A percentile compares a stretch with the other conserved stretches of the same genome.
These are phyloP conservation scores for Cutaneotrichosporon mucoides DNA, from an alignment of 1,284 basidiomycete species.

Conservation along the genomic window DNA sequence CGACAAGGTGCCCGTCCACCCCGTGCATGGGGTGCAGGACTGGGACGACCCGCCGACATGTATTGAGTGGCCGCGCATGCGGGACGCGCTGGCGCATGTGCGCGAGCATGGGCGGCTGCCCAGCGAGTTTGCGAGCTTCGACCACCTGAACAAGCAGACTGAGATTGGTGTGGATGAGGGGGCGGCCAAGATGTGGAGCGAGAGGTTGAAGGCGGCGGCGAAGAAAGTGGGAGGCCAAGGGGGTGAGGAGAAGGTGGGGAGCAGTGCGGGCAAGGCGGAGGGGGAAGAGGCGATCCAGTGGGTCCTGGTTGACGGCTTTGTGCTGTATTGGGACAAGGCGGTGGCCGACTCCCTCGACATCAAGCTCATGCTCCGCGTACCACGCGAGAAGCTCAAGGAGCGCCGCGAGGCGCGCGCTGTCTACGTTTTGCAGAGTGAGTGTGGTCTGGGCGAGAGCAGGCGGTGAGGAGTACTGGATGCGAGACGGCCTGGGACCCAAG, in stretches of 20 bases:
- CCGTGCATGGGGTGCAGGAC: constrained; percentile 71
- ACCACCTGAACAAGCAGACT: constrained; percentile 79
- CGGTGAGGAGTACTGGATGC: constrained; percentile 67
- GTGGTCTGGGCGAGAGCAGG: no score
- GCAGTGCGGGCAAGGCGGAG: constrained; percentile 41
- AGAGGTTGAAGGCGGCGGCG: constrained; percentile 36
- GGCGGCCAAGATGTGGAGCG: neutral
- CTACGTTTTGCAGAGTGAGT: constrained; percentile 84
- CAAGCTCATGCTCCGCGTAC: constrained; percentile 75
- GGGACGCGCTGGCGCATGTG: constrained; percentile 31
- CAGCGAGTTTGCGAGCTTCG: constrained; percentile 39
- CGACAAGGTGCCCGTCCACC: constrained; percentile 72
- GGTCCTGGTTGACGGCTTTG: constrained; percentile 88
- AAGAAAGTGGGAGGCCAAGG: no score
- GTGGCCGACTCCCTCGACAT: constrained; percentile 73
- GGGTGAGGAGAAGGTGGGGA: no score
- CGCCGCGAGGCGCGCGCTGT: constrained; percentile 75
- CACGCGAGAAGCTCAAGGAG: constrained; percentile 65
- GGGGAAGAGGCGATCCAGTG: constrained; percentile 54
- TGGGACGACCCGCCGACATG: constrained; percentile 89
- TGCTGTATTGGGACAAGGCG: constrained; percentile 83
- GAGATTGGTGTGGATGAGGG: constrained; percentile 44
- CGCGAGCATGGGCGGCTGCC: neutral
- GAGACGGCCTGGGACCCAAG: constrained; percentile 55
- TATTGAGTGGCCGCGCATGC: constrained; percentile 70